Conservation (phyloP, 1,284 basidiomycete genomes). For the Marasmius oreades region DNA sequence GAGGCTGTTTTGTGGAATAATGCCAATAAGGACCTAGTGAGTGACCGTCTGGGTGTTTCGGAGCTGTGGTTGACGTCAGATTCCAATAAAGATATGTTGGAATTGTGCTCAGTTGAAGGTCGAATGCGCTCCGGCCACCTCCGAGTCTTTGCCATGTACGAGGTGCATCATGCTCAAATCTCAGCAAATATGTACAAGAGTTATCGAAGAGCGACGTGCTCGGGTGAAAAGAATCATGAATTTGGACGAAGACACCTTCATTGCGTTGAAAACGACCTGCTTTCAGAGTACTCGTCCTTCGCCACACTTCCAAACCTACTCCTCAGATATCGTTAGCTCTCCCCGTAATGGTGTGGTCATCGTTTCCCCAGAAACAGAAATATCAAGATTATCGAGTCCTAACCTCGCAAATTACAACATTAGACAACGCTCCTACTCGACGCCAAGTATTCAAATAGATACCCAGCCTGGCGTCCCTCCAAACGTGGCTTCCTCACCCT, state of each 20-base stretch:
- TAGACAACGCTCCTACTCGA: no score
- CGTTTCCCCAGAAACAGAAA: no score
- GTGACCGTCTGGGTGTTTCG: neutral
- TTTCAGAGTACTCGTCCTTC: neutral
- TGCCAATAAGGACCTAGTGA: neutral
- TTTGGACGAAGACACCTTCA: slow-evolving; percentile 1
- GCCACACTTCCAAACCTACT: neutral
- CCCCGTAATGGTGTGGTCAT: no score
- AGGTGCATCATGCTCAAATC: neutral
- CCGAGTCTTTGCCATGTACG: neutral
- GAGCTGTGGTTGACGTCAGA: neutral
- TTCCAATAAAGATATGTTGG: neutral
- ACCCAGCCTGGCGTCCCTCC: no score
- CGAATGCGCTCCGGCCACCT: neutral
- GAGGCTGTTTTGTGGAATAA: neutral
- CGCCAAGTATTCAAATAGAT: no score
- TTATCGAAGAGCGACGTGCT: neutral
- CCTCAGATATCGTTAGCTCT: no score
- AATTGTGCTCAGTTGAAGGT: neutral
- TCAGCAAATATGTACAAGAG: neutral
- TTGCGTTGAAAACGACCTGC: neutral
- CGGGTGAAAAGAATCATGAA: slow-evolving; percentile 1
- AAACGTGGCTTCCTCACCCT: neutral
- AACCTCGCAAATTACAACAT: no score
- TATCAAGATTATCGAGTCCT: no score